phyloP scores from a whole-genome alignment of 2,329 filamentous ascomycete genomes.

The Phialophora tarda region DNA sequence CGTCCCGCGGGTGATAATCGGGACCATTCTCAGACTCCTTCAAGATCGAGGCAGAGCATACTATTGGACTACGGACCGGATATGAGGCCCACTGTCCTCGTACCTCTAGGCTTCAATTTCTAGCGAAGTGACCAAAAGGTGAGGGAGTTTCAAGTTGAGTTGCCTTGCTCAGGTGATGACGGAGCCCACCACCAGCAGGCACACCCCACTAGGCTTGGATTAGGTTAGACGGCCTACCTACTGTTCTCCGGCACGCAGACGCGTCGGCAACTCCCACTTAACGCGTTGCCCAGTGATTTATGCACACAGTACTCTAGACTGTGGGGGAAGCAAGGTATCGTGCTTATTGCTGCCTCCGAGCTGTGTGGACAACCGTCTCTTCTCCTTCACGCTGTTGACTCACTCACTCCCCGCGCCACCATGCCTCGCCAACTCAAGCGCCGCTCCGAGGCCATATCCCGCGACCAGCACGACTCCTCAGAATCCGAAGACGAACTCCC shows the following conservation, averaged over 20 bases:
- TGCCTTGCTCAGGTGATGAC: background rate
- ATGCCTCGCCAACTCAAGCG: conserved; percentile 37
- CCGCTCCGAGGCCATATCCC: conserved; percentile 38
- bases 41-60: background rate
- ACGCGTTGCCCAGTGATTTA: conserved; percentile 1
- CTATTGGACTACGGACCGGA: conserved; percentile 5
- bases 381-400: background rate
- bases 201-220: background rate
- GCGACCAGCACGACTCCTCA: conserved; percentile 25
- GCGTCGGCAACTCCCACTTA: conserved; percentile 8
- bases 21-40: background rate
- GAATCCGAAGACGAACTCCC: conserved; percentile 26
- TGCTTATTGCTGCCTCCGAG: background rate
- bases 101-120: background rate
- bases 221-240: background rate
- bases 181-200: background rate
- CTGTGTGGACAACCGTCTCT: conserved; percentile 4
- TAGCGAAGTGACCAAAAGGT: background rate
- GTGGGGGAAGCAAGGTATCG: background rate
- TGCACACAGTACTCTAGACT: background rate
- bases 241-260: background rate
- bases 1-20: background rate
- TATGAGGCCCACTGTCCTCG: conserved; percentile 9
- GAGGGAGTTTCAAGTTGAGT: conserved; percentile 1
- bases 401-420: background rate